Evolutionary conservation across 306 rosid species (phyloP).

Genomic region (Castanea crenata): DNA sequence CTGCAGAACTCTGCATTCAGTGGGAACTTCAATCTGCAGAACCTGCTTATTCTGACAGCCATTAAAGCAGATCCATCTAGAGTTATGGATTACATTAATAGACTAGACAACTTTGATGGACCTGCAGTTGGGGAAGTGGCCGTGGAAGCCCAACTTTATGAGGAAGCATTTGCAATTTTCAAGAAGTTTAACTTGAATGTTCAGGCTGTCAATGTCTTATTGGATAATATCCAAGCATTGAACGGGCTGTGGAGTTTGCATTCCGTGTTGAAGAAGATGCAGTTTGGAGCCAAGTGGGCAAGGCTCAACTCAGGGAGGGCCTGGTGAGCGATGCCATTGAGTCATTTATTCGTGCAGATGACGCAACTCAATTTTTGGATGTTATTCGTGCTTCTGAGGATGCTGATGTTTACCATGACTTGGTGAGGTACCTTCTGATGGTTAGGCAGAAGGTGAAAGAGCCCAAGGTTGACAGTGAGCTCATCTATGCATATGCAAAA

Average conservation of each 20-base stretch:
- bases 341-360: constrained; percentile 96
- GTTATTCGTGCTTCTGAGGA: constrained; percentile 88
- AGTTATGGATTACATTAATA: constrained; percentile 95
- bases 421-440: constrained; percentile 96
- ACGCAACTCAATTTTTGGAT: constrained; percentile 89
- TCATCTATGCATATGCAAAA: constrained; percentile 97
- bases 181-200: constrained; percentile 98
- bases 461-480: constrained; percentile 98
- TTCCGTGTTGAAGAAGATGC: constrained; percentile 99
- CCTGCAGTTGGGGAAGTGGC: constrained; percentile 99
- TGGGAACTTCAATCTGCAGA: constrained; percentile 97
- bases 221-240: constrained; percentile 88
- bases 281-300: constrained; percentile 99
- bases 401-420: constrained; percentile 79
- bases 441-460: constrained; percentile 93
- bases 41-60: constrained; percentile 92
- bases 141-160: constrained; percentile 87
- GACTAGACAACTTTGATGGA: constrained; percentile 97
- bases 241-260: constrained; percentile 97
- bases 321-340: constrained; percentile 98
- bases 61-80: constrained; percentile 98
- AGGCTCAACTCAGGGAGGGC: constrained; percentile 97
- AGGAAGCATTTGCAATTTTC: constrained; percentile 94
- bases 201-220: constrained; percentile 92
- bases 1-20: constrained; percentile 99